Base-by-base conservation (phyloP, 129 eudicot genomes). In the Rutidosis leptorrhynchoides region DNA sequence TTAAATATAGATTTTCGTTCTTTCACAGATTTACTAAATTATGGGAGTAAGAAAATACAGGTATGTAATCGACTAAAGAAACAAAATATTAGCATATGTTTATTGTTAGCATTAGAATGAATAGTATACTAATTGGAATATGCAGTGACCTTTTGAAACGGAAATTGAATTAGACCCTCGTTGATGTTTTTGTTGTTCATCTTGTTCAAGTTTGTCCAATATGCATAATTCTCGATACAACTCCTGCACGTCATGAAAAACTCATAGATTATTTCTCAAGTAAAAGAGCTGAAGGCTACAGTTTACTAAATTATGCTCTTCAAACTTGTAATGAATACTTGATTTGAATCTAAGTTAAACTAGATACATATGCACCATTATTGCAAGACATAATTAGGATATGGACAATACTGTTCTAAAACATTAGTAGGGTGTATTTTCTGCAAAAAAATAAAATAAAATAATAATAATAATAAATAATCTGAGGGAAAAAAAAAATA, bases 181-280 rank as follows among this genome's bases (percentile, higher is more conserved):
- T 58, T 67, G 77, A 69, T 74, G 73, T 72, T 83, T 85, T 4
- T 24, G 79, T 58, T 79, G 87, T 30, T 83, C 81, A 52, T 85
- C 90, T 81, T 81, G 83, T 76, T 85, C 94, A 20, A 85, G 63
- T 72, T 64, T 81, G 76, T 84, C 90, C 79, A 91, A 78, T 68
- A 77, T 45, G 27, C 68, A 77, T 75, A 91, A 68, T 78, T 83
- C 94, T 49, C 83, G 85, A 70, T 91, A 91, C 67, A 91, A 71
- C 16, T 91, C 96, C 97, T 89, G 87, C 62, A 67, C 67, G 58
- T 23, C 69, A 62, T 75, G 45, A 37, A 71, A 30, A 55, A 35
- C n/a, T 54, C 35, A 28, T 29, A 16, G 16, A 25, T 71, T 24
- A 49, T 56, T n/a, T 45, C 35, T 54, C 6, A 35, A 48, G 16